phyloP scores from a whole-genome alignment of 768 basidiomycete species.

The Clavaria fumosa region DNA sequence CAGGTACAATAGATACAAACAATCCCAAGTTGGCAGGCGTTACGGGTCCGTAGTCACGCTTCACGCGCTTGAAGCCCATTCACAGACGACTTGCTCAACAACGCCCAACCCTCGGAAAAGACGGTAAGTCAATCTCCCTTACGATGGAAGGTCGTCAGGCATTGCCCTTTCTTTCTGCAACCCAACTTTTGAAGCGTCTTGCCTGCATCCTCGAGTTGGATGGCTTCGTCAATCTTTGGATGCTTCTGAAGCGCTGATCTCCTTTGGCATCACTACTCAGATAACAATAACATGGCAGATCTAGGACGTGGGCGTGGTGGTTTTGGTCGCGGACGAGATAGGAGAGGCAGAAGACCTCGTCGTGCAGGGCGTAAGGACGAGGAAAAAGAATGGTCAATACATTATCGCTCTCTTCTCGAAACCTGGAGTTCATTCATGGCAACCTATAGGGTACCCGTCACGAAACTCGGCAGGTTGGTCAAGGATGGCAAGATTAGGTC shows the following conservation, averaged over 20 bases:
- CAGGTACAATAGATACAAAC: too few relatives aligned
- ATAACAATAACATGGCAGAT: slow-evolving; percentile 57
- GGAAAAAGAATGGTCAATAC: slow-evolving; percentile 93
- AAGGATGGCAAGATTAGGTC: slow-evolving; percentile 99
- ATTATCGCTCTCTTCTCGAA: slow-evolving; percentile 6
- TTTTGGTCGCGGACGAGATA: slow-evolving; percentile 85
- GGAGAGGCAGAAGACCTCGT: slow-evolving; percentile 80
- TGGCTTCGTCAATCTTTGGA: slow-evolving; percentile 25
- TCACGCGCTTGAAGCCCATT: too few relatives aligned
- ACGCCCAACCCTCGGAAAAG: too few relatives aligned
- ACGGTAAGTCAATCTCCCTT: too few relatives aligned
- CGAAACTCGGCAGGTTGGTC: slow-evolving; percentile 96
- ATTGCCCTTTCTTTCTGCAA: too few relatives aligned
- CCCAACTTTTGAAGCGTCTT: too few relatives aligned
- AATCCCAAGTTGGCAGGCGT: too few relatives aligned
- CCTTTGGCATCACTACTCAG: slow-evolving; percentile 8
- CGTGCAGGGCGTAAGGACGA: slow-evolving; percentile 98
- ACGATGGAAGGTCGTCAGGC: too few relatives aligned
- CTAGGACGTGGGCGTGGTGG: slow-evolving; percentile 53
- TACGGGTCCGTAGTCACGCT: too few relatives aligned
- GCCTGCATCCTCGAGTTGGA: slow-evolving; percentile 35
- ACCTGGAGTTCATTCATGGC: slow-evolving; percentile 7
- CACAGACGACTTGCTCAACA: too few relatives aligned
- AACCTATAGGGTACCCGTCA: slow-evolving; percentile 74
- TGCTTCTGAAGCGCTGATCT: slow-evolving; percentile 18